These are phyloP conservation scores for Alternaria infectoria DNA, from an alignment of 2,329 filamentous ascomycete genomes.

Conservation along the genomic window DNA sequence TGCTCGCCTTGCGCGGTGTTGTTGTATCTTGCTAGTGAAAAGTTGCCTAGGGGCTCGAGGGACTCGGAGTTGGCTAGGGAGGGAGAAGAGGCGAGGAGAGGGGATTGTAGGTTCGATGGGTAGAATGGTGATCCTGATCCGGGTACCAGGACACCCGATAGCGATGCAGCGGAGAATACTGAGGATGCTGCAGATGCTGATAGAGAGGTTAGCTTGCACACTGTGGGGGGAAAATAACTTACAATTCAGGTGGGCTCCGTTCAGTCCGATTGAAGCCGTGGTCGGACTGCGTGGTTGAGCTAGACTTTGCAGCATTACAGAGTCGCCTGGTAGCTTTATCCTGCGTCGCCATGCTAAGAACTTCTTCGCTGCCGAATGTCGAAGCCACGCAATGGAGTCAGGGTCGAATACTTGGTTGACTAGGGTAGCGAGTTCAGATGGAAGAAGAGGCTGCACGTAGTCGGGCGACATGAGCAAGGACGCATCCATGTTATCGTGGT, in stretches of 20 bases:
- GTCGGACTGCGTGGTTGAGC: constrained; percentile 33
- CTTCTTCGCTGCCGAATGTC: constrained; percentile 83
- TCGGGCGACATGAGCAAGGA: constrained; percentile 91
- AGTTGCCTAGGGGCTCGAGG: constrained; percentile 39
- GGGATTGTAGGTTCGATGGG: constrained; percentile 43
- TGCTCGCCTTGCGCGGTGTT: constrained; percentile 63
- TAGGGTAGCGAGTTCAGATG: constrained; percentile 74
- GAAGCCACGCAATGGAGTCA: constrained; percentile 79
- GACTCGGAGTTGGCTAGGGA: constrained; percentile 39
- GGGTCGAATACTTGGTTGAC: constrained; percentile 78
- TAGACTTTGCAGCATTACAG: constrained; percentile 35
- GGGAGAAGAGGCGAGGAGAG: constrained; percentile 42
- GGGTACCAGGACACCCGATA: constrained; percentile 49
- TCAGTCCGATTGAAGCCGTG: constrained; percentile 39
- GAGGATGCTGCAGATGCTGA: constrained; percentile 45
- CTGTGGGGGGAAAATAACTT: constrained; percentile 2
- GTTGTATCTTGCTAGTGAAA: constrained; percentile 57
- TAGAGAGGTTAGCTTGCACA: constrained; percentile 18
- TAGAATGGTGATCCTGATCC: constrained; percentile 44
- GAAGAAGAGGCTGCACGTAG: constrained; percentile 79
- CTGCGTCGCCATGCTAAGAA: constrained; percentile 72
- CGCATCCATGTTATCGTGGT: constrained; percentile 87
- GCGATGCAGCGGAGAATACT: constrained; percentile 43
- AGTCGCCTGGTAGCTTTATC: constrained; percentile 41
- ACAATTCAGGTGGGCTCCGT: constrained; percentile 33